A percentile compares a stretch with the other conserved stretches of the same genome.
Conservation (phyloP, 768 basidiomycete genomes). For the Lanmaoa rubissima region DNA sequence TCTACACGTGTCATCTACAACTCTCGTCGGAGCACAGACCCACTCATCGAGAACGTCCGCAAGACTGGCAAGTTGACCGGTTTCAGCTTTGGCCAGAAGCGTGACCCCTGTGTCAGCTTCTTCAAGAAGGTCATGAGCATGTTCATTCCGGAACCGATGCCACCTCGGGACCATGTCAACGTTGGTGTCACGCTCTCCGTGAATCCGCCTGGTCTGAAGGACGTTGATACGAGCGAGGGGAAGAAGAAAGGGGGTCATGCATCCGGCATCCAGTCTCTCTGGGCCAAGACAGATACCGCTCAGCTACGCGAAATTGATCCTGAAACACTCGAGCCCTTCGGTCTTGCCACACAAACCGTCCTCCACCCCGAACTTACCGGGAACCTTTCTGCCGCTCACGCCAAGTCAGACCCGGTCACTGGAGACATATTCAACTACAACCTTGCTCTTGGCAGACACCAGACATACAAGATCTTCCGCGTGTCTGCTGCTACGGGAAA, state of each 20-base stretch:
- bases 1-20: constrained; percentile 34
- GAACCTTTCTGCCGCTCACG: constrained; percentile 35
- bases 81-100: constrained; percentile 32
- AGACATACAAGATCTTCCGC: constrained; percentile 36
- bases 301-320: constrained; percentile 35
- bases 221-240: constrained; percentile 19
- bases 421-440: constrained; percentile 39
- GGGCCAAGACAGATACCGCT: constrained; percentile 33
- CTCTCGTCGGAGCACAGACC: constrained; percentile 32
- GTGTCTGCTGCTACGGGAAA: constrained; percentile 32
- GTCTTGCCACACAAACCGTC: constrained; percentile 24
- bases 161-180: constrained; percentile 12
- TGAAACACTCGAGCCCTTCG: constrained; percentile 38
- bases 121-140: constrained; percentile 32
- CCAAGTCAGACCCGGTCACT: constrained; percentile 35
- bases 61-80: constrained; percentile 19
- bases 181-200: constrained; percentile 31
- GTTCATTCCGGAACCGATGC: constrained; percentile 22
- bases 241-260: constrained; percentile 25
- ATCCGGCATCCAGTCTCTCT: constrained; percentile 28
- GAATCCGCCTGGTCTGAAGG: constrained; percentile 28
- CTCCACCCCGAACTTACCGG: constrained; percentile 37
- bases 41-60: constrained; percentile 29
- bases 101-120: constrained; percentile 31
- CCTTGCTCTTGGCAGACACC: constrained; percentile 26